phyloP scores from a whole-genome alignment of 2,329 filamentous ascomycete genomes.

The Colletotrichum godetiae region DNA sequence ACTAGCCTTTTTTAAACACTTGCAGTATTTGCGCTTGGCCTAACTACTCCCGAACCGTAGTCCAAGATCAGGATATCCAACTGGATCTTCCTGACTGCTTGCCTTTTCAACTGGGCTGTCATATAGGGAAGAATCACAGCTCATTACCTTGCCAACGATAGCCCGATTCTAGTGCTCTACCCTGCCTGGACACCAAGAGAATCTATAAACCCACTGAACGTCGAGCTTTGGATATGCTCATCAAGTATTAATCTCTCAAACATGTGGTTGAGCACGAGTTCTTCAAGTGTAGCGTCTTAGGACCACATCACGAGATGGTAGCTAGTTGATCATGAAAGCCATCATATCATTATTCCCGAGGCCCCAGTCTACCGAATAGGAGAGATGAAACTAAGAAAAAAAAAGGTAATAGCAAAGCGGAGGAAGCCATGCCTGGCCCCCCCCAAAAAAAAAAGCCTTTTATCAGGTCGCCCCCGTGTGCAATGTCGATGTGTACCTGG shows the following conservation, averaged over 20 bases:
- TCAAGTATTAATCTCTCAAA: no score
- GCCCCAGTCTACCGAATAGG: conserved; percentile 16
- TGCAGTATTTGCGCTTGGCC: neutral
- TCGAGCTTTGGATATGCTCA: neutral
- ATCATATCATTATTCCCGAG: conserved; percentile 28
- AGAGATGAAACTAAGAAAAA: neutral
- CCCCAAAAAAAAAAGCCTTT: neutral
- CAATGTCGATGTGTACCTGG: neutral
- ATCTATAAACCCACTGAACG: neutral
- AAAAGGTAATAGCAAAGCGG: neutral
- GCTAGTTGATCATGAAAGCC: conserved; percentile 16
- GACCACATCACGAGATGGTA: neutral
- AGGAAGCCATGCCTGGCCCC: neutral
- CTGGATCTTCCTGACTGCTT: no score
- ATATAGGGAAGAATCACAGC: no score
- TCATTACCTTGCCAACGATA: neutral
- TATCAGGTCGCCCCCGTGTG: neutral
- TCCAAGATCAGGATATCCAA: no score
- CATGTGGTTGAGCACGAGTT: no score
- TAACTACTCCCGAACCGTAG: no score
- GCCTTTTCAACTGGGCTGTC: no score
- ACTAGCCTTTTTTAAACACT: no score
- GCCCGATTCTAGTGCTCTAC: neutral
- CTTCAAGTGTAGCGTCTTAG: neutral
- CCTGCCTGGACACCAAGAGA: neutral